Evolutionary conservation across 495 filamentous ascomycete species (phyloP), one percentile per base, ranked within the genome.

Genomic region (Aspergillus diversus): DNA sequence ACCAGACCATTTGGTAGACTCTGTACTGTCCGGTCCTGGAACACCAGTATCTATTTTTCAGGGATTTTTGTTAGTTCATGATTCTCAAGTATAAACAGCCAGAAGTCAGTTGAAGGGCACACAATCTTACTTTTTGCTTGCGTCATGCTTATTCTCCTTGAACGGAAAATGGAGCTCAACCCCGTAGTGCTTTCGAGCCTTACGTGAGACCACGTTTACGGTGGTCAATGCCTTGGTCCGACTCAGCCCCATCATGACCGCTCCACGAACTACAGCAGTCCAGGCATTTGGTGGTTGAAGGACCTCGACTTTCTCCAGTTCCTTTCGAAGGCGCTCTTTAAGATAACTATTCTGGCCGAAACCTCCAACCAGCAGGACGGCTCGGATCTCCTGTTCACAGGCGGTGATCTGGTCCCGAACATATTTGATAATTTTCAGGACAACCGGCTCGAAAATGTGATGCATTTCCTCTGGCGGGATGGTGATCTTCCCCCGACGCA

Each of bases 311-410:
- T 12, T 59, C 21, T 34, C 58, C 33, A 12, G 46, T 37, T 31
- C 75, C 60, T 65, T 59, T 0, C 63, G 61, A 11, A 80, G 66
- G 9, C 65, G 56, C 35, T 73, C 63, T 48, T 70, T 71, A 5
- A 90, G 80, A 68, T 89, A 90, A 34, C 84, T 83, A 66, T 83
- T 89, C 68, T 89, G 84, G 0, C 88, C 88, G 70, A 90, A 90
- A 8, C 87, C 87, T 51, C 88, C 88, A 8, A 91, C 88, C 17
- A 91, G 77, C 59, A 90, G 83, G 57, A 91, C 85, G 16, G 87
- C 84, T 55, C 65, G 74, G 15, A 79, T 62, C 6, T 66, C 42
- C 5, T 61, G 56, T 4, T 21, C 46, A 2, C 64, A 68, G 3
- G 51, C 49, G 5, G 32, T 11, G 6, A 70, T 61, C 43, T 70